Conservation (phyloP, 2,329 filamentous ascomycete species). For the Diplodia sapinea region DNA sequence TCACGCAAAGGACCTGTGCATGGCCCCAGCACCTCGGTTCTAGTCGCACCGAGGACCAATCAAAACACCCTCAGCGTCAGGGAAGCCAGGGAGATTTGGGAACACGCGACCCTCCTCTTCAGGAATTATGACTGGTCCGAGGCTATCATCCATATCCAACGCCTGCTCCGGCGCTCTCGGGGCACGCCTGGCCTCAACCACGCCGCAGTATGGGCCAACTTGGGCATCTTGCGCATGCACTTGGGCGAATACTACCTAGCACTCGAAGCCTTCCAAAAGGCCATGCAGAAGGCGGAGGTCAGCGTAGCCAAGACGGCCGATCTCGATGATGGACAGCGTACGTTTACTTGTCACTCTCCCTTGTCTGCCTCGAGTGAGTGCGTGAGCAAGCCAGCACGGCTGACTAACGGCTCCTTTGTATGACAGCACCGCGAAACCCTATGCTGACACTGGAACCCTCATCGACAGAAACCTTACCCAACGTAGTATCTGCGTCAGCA, state of each 20-base stretch:
- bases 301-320: background rate
- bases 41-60: background rate
- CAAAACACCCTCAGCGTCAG: background rate
- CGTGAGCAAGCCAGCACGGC: slow-evolving; percentile 1
- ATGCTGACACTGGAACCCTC: background rate
- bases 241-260: slow-evolving; percentile 22
- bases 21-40: background rate
- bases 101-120: slow-evolving; percentile 25
- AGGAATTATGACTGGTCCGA: slow-evolving; percentile 23
- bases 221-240: slow-evolving; percentile 28
- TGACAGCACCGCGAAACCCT: slow-evolving; percentile 1
- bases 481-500: background rate
- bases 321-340: background rate
- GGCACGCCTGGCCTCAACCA: slow-evolving; percentile 2
- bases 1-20: background rate
- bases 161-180: slow-evolving; percentile 12
- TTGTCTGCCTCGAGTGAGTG: background rate
- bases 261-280: slow-evolving; percentile 22
- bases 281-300: slow-evolving; percentile 9
- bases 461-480: background rate
- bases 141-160: slow-evolving; percentile 19
- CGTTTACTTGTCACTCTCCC: background rate
- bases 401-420: slow-evolving; percentile 10
- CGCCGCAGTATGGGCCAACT: slow-evolving; percentile 29
- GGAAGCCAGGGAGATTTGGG: slow-evolving; percentile 24